Conservation (phyloP, 495 filamentous ascomycete species). For the Saxophila tyrrhenica region DNA sequence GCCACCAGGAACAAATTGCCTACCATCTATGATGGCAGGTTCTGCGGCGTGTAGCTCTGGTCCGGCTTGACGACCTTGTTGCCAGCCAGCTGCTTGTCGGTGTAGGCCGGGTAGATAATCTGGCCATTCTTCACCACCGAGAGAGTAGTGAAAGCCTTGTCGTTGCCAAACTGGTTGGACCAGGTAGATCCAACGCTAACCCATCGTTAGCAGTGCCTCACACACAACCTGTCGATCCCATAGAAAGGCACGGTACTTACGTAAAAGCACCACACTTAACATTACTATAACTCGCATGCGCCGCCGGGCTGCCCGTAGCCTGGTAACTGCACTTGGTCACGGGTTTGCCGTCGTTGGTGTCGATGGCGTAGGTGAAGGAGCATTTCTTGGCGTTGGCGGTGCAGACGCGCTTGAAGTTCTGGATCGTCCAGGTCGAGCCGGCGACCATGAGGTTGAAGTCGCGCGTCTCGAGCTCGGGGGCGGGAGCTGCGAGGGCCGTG, state of each 20-base stretch:
- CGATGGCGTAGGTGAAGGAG: neutral
- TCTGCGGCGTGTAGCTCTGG: constrained; percentile 4
- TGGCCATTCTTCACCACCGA: neutral
- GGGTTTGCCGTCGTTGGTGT: neutral
- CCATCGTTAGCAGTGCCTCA: no score
- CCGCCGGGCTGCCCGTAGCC: neutral
- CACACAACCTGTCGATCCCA: no score
- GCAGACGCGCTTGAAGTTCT: constrained; percentile 1
- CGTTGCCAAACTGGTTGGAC: neutral
- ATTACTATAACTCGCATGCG: neutral
- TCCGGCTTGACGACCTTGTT: neutral
- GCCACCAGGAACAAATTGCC: no score
- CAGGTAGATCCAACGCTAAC: neutral
- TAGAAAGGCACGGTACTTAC: no score
- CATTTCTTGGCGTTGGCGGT: neutral
- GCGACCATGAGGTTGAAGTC: neutral
- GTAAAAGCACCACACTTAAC: neutral
- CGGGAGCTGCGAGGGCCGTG: neutral
- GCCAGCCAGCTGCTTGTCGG: neutral
- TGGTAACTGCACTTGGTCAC: neutral
- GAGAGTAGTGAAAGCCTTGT: neutral
- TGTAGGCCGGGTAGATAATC: constrained; percentile 2
- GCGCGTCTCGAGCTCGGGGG: neutral
- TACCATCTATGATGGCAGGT: neutral
- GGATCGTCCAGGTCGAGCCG: neutral